Evolutionary conservation across 495 filamentous ascomycete species (phyloP), one percentile per base, ranked within the genome.

Genomic region (Bombardia bombarda): DNA sequence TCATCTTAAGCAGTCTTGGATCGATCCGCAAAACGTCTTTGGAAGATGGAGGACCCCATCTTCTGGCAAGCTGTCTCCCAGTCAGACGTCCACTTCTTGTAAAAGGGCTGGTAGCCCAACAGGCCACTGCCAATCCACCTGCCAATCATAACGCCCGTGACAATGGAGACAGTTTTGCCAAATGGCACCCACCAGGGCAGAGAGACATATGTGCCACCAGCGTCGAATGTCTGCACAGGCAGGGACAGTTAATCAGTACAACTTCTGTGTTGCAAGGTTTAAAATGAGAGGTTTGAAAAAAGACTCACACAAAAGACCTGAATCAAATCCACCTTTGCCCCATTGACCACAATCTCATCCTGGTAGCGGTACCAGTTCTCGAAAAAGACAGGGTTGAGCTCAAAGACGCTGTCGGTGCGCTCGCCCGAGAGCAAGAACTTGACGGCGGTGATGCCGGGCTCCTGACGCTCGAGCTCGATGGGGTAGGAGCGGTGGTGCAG

Each of bases 341-440:
- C 63, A 12, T 61, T 37, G n/a, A 68, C 41, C 4, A 72, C 28
- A 7, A 70, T 49, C 32, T 67, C 63, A 41, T 75, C 68, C 55
- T 71, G 70, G 40, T 73, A 74, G 17, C 58, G 63, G 47, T 75
- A 75, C 72, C 70, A 77, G 37, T 77, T 77, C 55, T 75, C 63
- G 32, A 77, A 75, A 56, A 77, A 77, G 23, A 68, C 50, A 1
- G 53, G 58, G 55, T 75, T 67, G 3, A 74, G 60, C 43, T 55
- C 45, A 39, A 63, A 70, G 25, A 48, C 25, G 34, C 61, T 51
- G 13, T 40, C 33, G 3, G 65, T 61, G 9, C 49, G 53, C 46
- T 54, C 42, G 2, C 60, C 68, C 10, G 56, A 60, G 21, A 63
- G 53, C 40, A 60, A 13, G 33, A 63, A 61, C 20, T 30, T 52